These are phyloP conservation scores for Penicillium lividum DNA, from an alignment of 495 filamentous ascomycete genomes.

Conservation along the genomic window DNA sequence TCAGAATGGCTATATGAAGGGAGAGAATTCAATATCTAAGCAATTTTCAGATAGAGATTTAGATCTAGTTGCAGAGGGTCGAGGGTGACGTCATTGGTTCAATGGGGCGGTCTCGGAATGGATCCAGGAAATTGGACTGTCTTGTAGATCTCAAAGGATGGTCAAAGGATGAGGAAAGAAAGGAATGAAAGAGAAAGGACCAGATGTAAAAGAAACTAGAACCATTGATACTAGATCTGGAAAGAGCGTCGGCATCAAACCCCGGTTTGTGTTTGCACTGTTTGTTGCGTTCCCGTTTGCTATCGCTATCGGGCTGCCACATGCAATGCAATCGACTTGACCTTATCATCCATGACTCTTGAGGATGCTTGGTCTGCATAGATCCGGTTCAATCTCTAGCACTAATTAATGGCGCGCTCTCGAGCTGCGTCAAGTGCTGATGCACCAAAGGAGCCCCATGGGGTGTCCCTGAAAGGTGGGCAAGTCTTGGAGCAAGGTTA, in stretches of 20 bases:
- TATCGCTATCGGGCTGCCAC: slow-evolving; percentile 22
- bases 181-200: too few relatives aligned
- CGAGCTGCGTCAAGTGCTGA: slow-evolving; percentile 53
- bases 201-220: too few relatives aligned
- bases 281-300: slow-evolving; percentile 5
- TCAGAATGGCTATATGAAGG: too few relatives aligned
- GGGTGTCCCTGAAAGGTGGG: slow-evolving; percentile 79
- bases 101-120: too few relatives aligned
- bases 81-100: too few relatives aligned
- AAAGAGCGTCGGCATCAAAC: neutral
- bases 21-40: too few relatives aligned
- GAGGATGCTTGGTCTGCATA: slow-evolving; percentile 3
- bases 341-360: slow-evolving; percentile 14
- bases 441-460: slow-evolving; percentile 74
- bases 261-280: slow-evolving; percentile 25
- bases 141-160: too few relatives aligned
- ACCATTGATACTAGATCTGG: too few relatives aligned
- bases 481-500: slow-evolving; percentile 1
- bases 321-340: neutral
- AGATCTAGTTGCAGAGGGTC: too few relatives aligned
- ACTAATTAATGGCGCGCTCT: slow-evolving; percentile 41
- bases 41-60: too few relatives aligned
- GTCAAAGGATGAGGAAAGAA: too few relatives aligned
- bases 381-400: neutral
- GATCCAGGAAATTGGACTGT: too few relatives aligned